These are phyloP conservation scores for Panaeolus papilionaceus DNA, from an alignment of 768 basidiomycete species.

Conservation along the genomic window DNA sequence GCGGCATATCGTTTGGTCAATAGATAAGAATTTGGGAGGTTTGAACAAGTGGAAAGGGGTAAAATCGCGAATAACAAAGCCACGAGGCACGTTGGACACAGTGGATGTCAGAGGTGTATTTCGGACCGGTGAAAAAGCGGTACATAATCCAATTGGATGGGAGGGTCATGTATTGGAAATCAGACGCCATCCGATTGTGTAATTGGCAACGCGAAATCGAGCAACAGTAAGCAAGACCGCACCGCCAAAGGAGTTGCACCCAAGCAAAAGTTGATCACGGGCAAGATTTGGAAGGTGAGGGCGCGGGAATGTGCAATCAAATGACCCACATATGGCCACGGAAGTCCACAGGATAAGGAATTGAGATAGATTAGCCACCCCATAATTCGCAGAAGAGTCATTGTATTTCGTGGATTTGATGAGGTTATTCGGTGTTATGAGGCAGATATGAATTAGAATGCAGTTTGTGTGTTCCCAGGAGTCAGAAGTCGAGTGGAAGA, in stretches of 20 bases:
- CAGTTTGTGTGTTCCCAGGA: background rate
- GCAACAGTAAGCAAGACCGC: background rate
- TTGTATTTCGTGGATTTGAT: background rate
- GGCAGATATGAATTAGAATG: background rate
- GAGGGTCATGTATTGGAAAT: background rate
- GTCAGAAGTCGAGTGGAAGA: background rate
- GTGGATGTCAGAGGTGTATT: background rate
- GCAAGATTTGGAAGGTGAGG: background rate
- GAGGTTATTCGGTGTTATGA: background rate
- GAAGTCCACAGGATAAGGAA: background rate
- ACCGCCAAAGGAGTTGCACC: background rate
- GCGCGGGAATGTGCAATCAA: background rate
- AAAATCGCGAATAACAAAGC: background rate
- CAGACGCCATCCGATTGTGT: background rate
- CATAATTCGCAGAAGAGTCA: background rate
- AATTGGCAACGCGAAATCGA: background rate
- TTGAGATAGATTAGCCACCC: background rate
- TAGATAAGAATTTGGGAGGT: background rate
- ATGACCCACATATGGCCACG: background rate
- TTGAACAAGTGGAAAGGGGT: background rate
- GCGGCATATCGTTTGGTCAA: background rate
- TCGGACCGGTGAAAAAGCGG: conserved; percentile 12
- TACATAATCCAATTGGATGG: background rate
- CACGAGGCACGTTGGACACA: background rate
- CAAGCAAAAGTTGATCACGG: conserved; percentile 2